Conservation (phyloP, 202 grass and related monocot genomes). For the Saccharum hybrid region DNA sequence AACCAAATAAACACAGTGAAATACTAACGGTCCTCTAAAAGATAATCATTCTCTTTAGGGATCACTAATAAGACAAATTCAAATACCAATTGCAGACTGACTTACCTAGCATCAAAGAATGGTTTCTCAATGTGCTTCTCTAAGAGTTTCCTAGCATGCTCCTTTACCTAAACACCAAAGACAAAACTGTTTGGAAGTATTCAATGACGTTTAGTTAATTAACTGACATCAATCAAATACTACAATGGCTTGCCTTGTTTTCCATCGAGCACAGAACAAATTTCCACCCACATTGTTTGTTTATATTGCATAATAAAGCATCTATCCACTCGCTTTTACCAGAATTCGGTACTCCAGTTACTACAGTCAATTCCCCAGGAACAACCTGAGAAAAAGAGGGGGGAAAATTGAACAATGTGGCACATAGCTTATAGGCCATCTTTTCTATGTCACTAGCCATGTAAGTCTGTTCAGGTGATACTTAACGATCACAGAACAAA, state of each 20-base stretch:
- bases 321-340: conserved; percentile 99
- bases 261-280: conserved; percentile 99
- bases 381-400: conserved; percentile 60
- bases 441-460: conserved; percentile 26
- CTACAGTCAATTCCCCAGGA: conserved; percentile 86
- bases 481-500: not conserved
- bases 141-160: conserved; percentile 96
- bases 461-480: conserved; percentile 18
- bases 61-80: conserved; percentile 36
- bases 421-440: conserved; percentile 19
- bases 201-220: conserved; percentile 24
- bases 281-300: conserved; percentile 66
- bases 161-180: conserved; percentile 75
- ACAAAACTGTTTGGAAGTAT: conserved; percentile 9
- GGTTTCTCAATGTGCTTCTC: conserved; percentile 87
- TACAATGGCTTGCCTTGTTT: conserved; percentile 73
- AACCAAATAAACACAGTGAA: conserved; percentile 10
- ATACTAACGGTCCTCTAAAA: conserved; percentile 14
- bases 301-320: conserved; percentile 95
- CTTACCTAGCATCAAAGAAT: conserved; percentile 88
- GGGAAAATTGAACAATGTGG: conserved; percentile 7
- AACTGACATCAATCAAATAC: conserved; percentile 30
- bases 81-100: conserved; percentile 23
- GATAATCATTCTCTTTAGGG: conserved; percentile 14
- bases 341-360: conserved; percentile 96